Percentiles rank a stretch among this genome's conserved stretches.
Conservation (phyloP, 441 rosid genomes). For the Eutrema salsugineum region DNA sequence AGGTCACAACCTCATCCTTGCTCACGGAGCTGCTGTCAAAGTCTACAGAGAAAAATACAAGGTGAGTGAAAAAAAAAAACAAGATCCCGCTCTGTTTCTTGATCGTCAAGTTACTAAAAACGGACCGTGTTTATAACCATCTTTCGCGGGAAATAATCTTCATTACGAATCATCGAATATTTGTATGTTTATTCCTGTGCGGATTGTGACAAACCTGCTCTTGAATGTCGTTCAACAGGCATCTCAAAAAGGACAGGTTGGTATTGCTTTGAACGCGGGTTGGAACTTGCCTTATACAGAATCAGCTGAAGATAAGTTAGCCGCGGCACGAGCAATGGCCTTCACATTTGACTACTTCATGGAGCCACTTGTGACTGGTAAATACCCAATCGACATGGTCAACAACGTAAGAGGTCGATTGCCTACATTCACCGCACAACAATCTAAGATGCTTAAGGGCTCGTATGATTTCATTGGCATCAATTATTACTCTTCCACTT, state of each 20-base stretch:
- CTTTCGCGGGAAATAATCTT: not conserved
- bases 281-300: conserved; percentile 34
- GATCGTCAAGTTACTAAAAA: not conserved
- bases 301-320: conserved; percentile 20
- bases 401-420: conserved; percentile 32
- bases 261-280: conserved; percentile 29
- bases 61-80: conserved; percentile 32
- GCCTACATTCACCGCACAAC: conserved; percentile 36
- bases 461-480: conserved; percentile 33
- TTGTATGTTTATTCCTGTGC: not conserved
- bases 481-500: conserved; percentile 32
- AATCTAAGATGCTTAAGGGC: conserved; percentile 32
- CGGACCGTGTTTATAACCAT: not conserved
- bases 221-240: conserved; percentile 14
- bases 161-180: not conserved
- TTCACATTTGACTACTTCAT: conserved; percentile 39
- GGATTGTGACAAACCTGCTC: not conserved
- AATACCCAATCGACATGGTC: conserved; percentile 39
- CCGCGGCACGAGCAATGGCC: conserved; percentile 35
- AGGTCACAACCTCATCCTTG: conserved; percentile 58
- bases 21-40: conserved; percentile 64
- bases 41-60: conserved; percentile 50
- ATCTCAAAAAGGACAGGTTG: conserved; percentile 39
- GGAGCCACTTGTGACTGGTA: conserved; percentile 39
- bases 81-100: not conserved